Evolutionary conservation across 2,329 filamentous ascomycete species (phyloP), one percentile per base, ranked within the genome.

Genomic region (Cytospora leucostoma): DNA sequence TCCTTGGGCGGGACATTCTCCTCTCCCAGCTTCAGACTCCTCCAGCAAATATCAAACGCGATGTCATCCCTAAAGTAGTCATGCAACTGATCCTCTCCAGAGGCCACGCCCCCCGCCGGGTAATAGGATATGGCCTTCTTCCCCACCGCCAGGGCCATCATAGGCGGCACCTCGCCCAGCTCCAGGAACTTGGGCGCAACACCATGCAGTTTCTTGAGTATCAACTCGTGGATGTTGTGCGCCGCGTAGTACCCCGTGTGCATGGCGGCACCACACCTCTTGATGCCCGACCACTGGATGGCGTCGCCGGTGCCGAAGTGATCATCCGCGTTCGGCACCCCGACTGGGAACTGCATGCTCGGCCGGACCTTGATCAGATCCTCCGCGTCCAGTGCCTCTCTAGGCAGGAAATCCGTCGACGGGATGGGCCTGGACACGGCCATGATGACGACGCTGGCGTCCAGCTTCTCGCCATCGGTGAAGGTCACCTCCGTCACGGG

Each of bases 221-320:
- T 85, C 32, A 80, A 76, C 74, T 89, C 84, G 75, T 90, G 83
- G 60, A 90, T 82, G 71, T 93, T 93, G 59, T 82, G 75, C 7
- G 86, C 89, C 3, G 84, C 84, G 65, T 83, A 80, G 70, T 87
- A 84, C 44, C 90, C 91, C 79, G 88, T 87, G 71, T 90, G 84
- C 83, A 93, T 91, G 38, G 91, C 91, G 17, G 81, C 84, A 32
- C 91, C 90, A 69, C 88, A 91, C 52, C 91, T 88, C 79, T 92
- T 93, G 77, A 94, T 92, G 51, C 90, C 90, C 0, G 88, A 84
- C 90, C 91, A 93, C 55, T 79, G 77, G 37, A 83, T 84, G 17
- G 90, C 78, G 71, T 94, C 91, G 17, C 91, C 91, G 32, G 85
- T 80, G 13, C 87, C 89, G 70, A 88, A 90, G 73, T 93, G 90